phyloP scores from a whole-genome alignment of 1,284 basidiomycete species.

The Tilletia indica region DNA sequence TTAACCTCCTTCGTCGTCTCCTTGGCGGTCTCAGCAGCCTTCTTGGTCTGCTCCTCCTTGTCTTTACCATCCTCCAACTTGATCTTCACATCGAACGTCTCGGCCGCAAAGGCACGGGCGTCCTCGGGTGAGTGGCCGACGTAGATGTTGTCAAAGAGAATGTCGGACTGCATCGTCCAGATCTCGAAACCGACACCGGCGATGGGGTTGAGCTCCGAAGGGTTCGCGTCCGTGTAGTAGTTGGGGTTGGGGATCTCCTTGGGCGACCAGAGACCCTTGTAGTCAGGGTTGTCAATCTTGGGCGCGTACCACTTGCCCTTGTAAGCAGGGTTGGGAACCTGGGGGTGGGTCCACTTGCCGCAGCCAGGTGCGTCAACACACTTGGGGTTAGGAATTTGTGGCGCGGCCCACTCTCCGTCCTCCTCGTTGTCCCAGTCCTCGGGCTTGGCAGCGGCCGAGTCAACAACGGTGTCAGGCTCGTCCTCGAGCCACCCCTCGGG shows the following conservation, averaged over 20 bases:
- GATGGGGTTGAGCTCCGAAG: slow-evolving; percentile 68
- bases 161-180: slow-evolving; percentile 55
- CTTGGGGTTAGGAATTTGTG: slow-evolving; percentile 72
- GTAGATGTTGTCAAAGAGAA: slow-evolving; percentile 56
- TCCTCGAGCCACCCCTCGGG: slow-evolving; percentile 95
- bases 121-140: slow-evolving; percentile 48
- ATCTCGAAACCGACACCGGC: slow-evolving; percentile 53
- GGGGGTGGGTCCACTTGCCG: slow-evolving; percentile 84
- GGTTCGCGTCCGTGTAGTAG: slow-evolving; percentile 84
- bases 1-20: slow-evolving; percentile 30
- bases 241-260: slow-evolving; percentile 68
- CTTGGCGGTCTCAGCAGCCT: slow-evolving; percentile 20
- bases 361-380: slow-evolving; percentile 86
- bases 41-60: slow-evolving; percentile 25
- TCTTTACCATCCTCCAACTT: slow-evolving; percentile 49
- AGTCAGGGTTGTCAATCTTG: slow-evolving; percentile 67
- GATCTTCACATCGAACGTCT: slow-evolving; percentile 50
- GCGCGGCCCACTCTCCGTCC: slow-evolving; percentile 96
- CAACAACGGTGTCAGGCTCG: slow-evolving; percentile 76
- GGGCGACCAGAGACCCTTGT: slow-evolving; percentile 51
- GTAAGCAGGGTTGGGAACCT: slow-evolving; percentile 95
- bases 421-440: slow-evolving; percentile 99
- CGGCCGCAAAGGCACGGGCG: slow-evolving; percentile 43
- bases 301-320: slow-evolving; percentile 91
- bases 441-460: slow-evolving; percentile 92